Percentiles rank a stretch among this genome's conserved stretches.
Evolutionary conservation across 2,329 filamentous ascomycete species (phyloP).

Genomic region (Aspergillus tamarii): DNA sequence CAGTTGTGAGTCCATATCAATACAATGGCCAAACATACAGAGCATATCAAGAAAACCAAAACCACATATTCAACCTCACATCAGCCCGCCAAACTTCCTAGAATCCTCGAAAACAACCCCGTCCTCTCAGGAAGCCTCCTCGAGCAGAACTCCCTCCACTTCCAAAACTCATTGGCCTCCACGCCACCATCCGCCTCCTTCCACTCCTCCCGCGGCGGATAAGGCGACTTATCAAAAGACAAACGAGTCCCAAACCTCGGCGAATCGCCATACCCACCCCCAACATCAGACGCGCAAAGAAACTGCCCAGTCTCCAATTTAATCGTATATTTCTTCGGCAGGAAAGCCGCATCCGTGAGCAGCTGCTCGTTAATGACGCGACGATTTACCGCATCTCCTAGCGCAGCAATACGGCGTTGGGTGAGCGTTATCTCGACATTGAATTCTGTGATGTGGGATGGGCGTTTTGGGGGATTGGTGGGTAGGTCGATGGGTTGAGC

Average conservation of each 20-base stretch:
- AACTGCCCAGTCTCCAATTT: neutral
- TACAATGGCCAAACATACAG: too few species aligned
- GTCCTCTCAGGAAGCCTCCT: neutral
- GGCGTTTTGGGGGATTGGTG: neutral
- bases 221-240: neutral
- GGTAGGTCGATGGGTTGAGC: neutral
- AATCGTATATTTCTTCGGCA: neutral
- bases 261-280: neutral
- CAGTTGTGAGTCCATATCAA: too few species aligned
- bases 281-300: neutral
- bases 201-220: neutral
- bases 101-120: neutral
- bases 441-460: neutral
- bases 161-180: neutral
- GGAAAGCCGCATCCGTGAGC: neutral
- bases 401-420: neutral
- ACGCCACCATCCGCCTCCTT: neutral
- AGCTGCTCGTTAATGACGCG: neutral
- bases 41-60: neutral
- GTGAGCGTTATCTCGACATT: neutral
- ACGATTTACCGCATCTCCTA: neutral
- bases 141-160: neutral
- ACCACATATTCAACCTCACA: neutral
- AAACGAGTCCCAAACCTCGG: neutral
- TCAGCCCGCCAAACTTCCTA: neutral